Evolutionary conservation across 2,329 filamentous ascomycete genomes (phyloP).

Genomic region (Talaromyces sp.): DNA sequence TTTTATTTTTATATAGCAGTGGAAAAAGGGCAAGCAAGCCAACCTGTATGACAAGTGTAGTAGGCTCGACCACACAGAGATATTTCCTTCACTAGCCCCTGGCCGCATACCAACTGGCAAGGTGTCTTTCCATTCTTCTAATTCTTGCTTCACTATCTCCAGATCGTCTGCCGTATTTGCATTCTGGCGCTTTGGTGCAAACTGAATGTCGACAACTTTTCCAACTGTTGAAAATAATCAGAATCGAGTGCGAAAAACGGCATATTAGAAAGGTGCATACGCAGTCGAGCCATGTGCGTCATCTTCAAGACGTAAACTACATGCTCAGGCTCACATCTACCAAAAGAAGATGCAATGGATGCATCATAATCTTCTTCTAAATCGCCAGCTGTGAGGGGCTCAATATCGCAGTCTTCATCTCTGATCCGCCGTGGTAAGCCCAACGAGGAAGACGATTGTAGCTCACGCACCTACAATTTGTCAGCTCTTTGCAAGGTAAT

Average conservation of each 20-base stretch:
- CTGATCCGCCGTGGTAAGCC: neutral
- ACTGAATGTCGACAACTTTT: neutral
- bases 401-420: neutral
- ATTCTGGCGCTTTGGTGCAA: neutral
- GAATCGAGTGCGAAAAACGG: neutral
- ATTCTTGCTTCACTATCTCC: neutral
- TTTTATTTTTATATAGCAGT: neutral
- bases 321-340: neutral
- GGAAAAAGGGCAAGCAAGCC: neutral
- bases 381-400: neutral
- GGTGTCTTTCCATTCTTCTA: neutral
- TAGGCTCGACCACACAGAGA: neutral
- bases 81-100: neutral
- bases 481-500: neutral
- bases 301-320: neutral
- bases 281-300: neutral
- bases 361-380: neutral
- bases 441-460: neutral
- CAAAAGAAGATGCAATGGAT: neutral
- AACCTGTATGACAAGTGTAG: neutral
- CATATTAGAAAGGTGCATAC: neutral
- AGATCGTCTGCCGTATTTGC: neutral
- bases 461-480: neutral
- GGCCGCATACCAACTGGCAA: neutral
- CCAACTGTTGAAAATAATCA: neutral